phyloP scores from a whole-genome alignment of 2,329 filamentous ascomycete genomes.

The Phialophora chinensis region DNA sequence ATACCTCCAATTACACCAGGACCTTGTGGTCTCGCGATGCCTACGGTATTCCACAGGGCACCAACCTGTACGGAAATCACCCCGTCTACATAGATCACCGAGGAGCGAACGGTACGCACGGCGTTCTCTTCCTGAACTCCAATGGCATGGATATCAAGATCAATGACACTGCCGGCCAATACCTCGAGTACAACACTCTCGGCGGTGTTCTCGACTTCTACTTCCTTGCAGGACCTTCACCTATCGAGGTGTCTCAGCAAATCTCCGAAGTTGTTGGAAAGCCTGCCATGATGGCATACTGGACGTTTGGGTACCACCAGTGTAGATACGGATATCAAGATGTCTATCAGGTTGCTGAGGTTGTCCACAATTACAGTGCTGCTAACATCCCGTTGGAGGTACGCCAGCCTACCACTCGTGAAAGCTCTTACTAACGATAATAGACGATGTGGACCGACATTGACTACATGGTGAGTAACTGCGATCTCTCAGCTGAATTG shows the following conservation, averaged over 20 bases:
- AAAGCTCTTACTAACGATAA: conserved; percentile 5
- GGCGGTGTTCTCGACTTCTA: conserved; percentile 78
- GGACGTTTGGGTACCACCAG: conserved; percentile 67
- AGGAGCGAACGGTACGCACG: conserved; percentile 61
- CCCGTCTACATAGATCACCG: conserved; percentile 80
- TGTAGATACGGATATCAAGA: conserved; percentile 69
- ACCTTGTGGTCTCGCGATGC: conserved; percentile 74
- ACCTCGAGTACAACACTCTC: conserved; percentile 78
- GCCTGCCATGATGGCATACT: conserved; percentile 69
- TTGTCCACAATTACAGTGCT: conserved; percentile 51
- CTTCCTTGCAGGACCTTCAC: conserved; percentile 65
- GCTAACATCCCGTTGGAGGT: conserved; percentile 48
- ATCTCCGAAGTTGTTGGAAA: conserved; percentile 64
- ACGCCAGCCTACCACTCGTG: background rate
- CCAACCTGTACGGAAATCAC: conserved; percentile 75
- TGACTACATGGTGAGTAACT: conserved; percentile 28
- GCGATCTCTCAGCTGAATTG: conserved; percentile 23
- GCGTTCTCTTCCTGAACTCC: conserved; percentile 72
- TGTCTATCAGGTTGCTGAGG: conserved; percentile 51
- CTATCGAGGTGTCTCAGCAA: conserved; percentile 64
- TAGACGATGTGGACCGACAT: conserved; percentile 52
- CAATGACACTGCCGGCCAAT: conserved; percentile 68
- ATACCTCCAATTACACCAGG: conserved; percentile 71
- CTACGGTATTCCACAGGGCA: conserved; percentile 63
- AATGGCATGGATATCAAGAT: conserved; percentile 81